phyloP scores from a whole-genome alignment of 345 rosid species.

The Bruguiera parviflora region DNA sequence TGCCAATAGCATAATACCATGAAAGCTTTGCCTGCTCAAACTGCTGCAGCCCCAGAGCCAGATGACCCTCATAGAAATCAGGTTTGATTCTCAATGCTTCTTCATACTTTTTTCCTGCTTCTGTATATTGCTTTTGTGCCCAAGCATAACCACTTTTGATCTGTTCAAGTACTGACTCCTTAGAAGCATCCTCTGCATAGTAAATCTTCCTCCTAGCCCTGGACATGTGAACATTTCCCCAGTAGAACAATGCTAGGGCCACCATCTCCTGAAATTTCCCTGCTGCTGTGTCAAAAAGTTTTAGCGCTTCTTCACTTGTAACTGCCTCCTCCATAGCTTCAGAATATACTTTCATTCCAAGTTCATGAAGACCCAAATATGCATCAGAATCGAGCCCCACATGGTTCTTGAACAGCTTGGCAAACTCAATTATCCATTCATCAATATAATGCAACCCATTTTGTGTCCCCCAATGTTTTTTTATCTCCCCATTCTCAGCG shows the following conservation, averaged over 20 bases:
- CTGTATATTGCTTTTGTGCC: slow-evolving; percentile 49
- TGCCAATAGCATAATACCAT: slow-evolving; percentile 70
- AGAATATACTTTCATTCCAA: slow-evolving; percentile 72
- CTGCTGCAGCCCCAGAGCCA: slow-evolving; percentile 74
- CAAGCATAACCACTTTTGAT: slow-evolving; percentile 55
- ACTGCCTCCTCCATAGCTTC: slow-evolving; percentile 92
- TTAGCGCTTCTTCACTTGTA: slow-evolving; percentile 83
- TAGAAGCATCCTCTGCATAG: slow-evolving; percentile 49
- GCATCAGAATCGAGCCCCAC: slow-evolving; percentile 66
- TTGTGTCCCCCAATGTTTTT: slow-evolving; percentile 28
- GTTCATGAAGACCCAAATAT: slow-evolving; percentile 73
- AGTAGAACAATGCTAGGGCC: slow-evolving; percentile 76
- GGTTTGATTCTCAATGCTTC: slow-evolving; percentile 80
- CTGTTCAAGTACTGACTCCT: slow-evolving; percentile 50
- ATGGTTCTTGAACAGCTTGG: slow-evolving; percentile 68
- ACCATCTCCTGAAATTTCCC: slow-evolving; percentile 84
- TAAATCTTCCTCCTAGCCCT: slow-evolving; percentile 71
- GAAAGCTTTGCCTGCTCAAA: slow-evolving; percentile 90
- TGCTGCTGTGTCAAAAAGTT: slow-evolving; percentile 61
- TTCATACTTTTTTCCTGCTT: slow-evolving; percentile 62
- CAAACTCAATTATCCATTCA: slow-evolving; percentile 84
- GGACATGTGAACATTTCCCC: slow-evolving; percentile 88
- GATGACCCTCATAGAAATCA: slow-evolving; percentile 62
- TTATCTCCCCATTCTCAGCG: slow-evolving; percentile 30
- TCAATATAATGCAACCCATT: slow-evolving; percentile 45